These are phyloP conservation scores for Candida andamanensis DNA, from an alignment of 805 yeast species.

Conservation along the genomic window DNA sequence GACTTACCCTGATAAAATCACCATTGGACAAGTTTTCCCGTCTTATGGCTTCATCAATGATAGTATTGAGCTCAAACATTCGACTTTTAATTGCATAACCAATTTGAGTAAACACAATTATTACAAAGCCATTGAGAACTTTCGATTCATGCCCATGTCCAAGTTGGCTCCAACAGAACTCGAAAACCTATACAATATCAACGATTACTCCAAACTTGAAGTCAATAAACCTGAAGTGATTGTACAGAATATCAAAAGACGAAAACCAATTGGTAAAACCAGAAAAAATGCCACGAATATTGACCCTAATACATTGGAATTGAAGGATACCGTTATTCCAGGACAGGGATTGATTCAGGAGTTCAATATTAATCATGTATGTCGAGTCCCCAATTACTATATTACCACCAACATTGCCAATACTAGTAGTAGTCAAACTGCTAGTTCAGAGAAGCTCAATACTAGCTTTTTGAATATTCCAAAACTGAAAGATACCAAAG, in stretches of 20 bases:
- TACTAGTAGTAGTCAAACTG: constrained; percentile 19
- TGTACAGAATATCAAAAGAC: constrained; percentile 10
- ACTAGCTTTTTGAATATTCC: constrained; percentile 7
- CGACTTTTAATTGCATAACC: constrained; percentile 31
- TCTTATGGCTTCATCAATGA: constrained; percentile 30
- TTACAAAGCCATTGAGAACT: constrained; percentile 21
- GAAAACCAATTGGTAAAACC: constrained; percentile 26
- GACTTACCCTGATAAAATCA: constrained; percentile 20
- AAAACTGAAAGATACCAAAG: constrained; percentile 12
- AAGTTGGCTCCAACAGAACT: constrained; percentile 29
- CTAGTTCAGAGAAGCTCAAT: constrained; percentile 2
- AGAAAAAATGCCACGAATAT: constrained; percentile 27
- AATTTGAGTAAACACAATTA: constrained; percentile 30
- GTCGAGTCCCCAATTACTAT: constrained; percentile 41
- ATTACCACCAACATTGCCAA: too few species aligned
- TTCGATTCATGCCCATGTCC: constrained; percentile 14
- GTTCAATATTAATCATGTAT: constrained; percentile 34
- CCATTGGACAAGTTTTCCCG: constrained; percentile 37
- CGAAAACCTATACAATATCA: constrained; percentile 26
- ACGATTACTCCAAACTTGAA: constrained; percentile 22
- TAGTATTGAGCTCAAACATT: constrained; percentile 25
- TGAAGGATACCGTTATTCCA: constrained; percentile 35
- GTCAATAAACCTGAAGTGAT: constrained; percentile 5
- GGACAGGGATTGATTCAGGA: constrained; percentile 43
- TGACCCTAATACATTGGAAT: constrained; percentile 38